These are phyloP conservation scores for Lachancea cidri DNA, from an alignment of 805 yeast species.

Conservation along the genomic window DNA sequence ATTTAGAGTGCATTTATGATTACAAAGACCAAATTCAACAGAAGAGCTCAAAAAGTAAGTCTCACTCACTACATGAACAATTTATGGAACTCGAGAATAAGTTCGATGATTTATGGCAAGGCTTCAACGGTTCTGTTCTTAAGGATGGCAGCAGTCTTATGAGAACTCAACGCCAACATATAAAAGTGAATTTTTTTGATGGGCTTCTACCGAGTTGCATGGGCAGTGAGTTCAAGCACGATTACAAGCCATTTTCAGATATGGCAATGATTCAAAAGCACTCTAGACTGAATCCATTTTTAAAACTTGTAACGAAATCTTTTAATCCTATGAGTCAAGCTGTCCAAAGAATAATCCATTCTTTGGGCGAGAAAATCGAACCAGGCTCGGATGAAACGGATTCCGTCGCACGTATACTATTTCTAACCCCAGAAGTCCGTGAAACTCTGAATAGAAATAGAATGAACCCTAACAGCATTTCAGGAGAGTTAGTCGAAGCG, in stretches of 20 bases:
- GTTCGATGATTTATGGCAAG: constrained; percentile 4
- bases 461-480: constrained; percentile 3
- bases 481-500: constrained; percentile 2
- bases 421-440: constrained; percentile 6
- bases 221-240: constrained; percentile 3
- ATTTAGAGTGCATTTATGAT: constrained; percentile 7
- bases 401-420: constrained; percentile 5
- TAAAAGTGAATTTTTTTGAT: constrained; percentile 4
- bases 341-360: constrained; percentile 5
- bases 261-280: constrained; percentile 8
- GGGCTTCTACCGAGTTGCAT: constrained; percentile 3
- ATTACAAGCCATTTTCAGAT: constrained; percentile 9
- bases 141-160: not conserved
- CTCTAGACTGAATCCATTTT: constrained; percentile 5
- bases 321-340: constrained; percentile 7
- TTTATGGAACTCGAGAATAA: constrained; percentile 5
- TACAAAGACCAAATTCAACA: not conserved
- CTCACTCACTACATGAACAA: constrained; percentile 3
- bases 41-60: not conserved
- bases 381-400: constrained; percentile 7
- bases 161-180: not conserved
- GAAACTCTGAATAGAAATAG: constrained; percentile 3
- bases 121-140: not conserved
- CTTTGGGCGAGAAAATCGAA: constrained; percentile 4
- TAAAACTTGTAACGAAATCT: constrained; percentile 7